phyloP scores from a whole-genome alignment of 768 basidiomycete species.

The Suillus tomentosus region DNA sequence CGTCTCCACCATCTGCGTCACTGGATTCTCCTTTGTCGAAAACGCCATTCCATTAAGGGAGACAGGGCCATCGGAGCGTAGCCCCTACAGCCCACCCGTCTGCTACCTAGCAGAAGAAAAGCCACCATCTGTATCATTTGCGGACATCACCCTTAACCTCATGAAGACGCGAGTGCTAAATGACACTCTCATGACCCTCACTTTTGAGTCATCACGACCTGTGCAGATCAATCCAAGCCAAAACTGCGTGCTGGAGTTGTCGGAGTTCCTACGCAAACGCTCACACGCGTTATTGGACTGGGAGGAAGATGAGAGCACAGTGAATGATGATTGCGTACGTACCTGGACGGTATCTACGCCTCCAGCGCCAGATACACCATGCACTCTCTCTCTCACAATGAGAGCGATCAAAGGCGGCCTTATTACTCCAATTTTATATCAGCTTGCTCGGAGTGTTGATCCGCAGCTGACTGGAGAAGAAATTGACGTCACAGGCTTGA shows the following conservation, averaged over 20 bases:
- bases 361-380: constrained; percentile 17
- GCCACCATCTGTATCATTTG: constrained; percentile 28
- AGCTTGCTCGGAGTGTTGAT: constrained; percentile 33
- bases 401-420: constrained; percentile 53
- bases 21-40: constrained; percentile 53
- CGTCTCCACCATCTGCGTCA: constrained; percentile 49
- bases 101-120: constrained; percentile 52
- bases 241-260: constrained; percentile 56
- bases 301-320: constrained; percentile 37
- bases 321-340: constrained; percentile 64
- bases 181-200: constrained; percentile 53
- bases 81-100: constrained; percentile 64
- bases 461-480: constrained; percentile 4
- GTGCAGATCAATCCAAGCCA: constrained; percentile 43
- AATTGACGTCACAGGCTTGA: constrained; percentile 31
- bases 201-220: constrained; percentile 42
- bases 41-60: constrained; percentile 58
- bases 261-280: constrained; percentile 47
- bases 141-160: constrained; percentile 31
- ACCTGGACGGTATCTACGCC: constrained; percentile 60
- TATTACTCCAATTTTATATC: constrained; percentile 59
- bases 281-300: constrained; percentile 55
- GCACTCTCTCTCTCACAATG: constrained; percentile 51
- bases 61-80: constrained; percentile 27
- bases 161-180: constrained; percentile 24